Evolutionary conservation across 1,139 yeast genomes (phyloP).

Genomic region (Geotrichum siamense): DNA sequence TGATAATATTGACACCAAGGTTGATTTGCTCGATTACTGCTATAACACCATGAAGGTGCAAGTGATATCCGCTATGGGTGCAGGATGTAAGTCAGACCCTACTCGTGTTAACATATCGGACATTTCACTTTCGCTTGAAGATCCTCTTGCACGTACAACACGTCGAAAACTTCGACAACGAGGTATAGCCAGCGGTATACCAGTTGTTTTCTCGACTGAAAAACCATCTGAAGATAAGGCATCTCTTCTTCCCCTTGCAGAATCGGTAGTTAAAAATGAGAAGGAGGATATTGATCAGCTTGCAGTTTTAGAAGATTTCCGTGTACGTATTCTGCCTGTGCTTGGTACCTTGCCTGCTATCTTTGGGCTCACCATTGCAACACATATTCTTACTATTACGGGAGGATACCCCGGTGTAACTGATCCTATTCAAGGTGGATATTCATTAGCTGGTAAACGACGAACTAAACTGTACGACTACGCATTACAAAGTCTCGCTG

Average conservation of each 20-base stretch:
- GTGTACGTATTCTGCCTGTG: conserved; percentile 91
- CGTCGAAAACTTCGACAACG: conserved; percentile 72
- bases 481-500: conserved; percentile 73
- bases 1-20: conserved; percentile 91
- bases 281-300: conserved; percentile 62
- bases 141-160: conserved; percentile 83
- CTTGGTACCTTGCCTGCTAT: conserved; percentile 95
- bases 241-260: conserved; percentile 70
- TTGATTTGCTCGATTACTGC: conserved; percentile 74
- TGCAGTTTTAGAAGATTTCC: conserved; percentile 78
- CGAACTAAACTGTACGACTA: conserved; percentile 78
- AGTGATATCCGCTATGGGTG: conserved; percentile 89
- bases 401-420: conserved; percentile 77
- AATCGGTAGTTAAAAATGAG: conserved; percentile 72
- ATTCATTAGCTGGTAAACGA: conserved; percentile 74
- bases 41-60: conserved; percentile 44
- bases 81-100: conserved; percentile 87
- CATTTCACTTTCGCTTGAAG: conserved; percentile 77
- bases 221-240: conserved; percentile 96
- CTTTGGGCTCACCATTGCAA: conserved; percentile 85
- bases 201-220: conserved; percentile 88
- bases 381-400: conserved; percentile 68
- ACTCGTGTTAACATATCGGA: conserved; percentile 76
- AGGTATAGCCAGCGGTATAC: conserved; percentile 70
- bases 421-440: conserved; percentile 37